Evolutionary conservation across 768 basidiomycete species (phyloP), one percentile per base, ranked within the genome.

Genomic region (Mycena galopus): DNA sequence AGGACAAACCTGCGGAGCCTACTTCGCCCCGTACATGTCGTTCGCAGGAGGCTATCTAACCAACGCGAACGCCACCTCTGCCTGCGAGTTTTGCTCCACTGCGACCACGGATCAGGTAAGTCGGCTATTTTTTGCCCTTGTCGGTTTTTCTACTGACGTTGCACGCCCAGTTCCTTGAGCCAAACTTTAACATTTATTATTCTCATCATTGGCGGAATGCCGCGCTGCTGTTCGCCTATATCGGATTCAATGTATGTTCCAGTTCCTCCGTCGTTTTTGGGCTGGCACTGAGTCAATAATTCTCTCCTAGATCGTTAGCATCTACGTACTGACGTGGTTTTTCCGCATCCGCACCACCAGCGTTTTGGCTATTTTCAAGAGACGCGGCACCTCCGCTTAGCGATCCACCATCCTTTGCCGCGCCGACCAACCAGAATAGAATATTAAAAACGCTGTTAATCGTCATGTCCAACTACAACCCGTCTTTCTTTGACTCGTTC

Each of bases 21-120:
- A 87, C 79, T 77, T 93, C 70, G 60, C 78, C n/a, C 68, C 81
- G 0, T 95, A 87, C 78, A 91, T 93, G 12, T 65, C 79, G 0
- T 71, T 71, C 4, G 79, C 83, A 5, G 89, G 92, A 0, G 93
- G 93, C 3, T 92, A 91, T 76, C 77, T 94, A 32, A 84, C 84
- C 68, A 87, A 93, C 73, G 82, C 87, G 0, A 76, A 84, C 25
- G 88, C 91, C 1, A 85, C 86, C 0, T 76, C 80, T 4, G 81
- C 76, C 11, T 95, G 93, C 78, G 72, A 83, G 23, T 92, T 89
- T 78, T 93, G 93, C 73, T 81, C 88, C 0, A 84, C 85, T 29
- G 74, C 82, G 8, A 86, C 83, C 4, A 91, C 91, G 4, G 86
- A 92, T 75, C 77, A 87, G 59, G 71, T 72, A 44, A 21, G 51